phyloP scores from a whole-genome alignment of 306 rosid genomes.

The Dalbergia cochinchinensis region DNA sequence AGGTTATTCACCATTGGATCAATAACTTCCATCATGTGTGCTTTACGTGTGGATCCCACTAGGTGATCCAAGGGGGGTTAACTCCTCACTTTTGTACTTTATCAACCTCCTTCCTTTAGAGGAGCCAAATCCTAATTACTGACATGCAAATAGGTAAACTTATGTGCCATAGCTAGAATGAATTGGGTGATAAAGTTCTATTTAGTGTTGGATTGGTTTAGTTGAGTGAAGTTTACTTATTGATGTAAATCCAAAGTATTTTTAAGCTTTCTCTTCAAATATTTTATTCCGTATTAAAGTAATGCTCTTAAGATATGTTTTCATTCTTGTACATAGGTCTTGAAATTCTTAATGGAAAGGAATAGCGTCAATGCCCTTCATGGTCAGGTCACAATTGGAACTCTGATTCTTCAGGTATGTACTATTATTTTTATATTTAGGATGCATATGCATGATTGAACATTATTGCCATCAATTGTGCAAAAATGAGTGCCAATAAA shows the following conservation, averaged over 20 bases:
- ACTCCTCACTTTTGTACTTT: no score
- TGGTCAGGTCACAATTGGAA: conserved; percentile 95
- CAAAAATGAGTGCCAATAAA: conserved; percentile 37
- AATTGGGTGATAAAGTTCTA: conserved; percentile 8
- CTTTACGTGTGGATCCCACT: no score
- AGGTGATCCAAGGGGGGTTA: no score
- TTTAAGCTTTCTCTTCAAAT: conserved; percentile 18
- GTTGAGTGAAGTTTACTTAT: conserved; percentile 23
- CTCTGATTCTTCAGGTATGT: conserved; percentile 87
- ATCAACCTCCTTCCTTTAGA: no score
- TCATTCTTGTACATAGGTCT: conserved; percentile 65
- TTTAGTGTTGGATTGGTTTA: conserved; percentile 6
- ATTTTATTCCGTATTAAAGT: conserved; percentile 21
- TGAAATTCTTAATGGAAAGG: conserved; percentile 94
- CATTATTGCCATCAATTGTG: conserved; percentile 28
- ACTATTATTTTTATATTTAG: conserved; percentile 2
- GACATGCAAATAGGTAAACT: conserved; percentile 3
- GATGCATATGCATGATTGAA: conserved; percentile 18
- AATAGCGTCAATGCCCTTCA: conserved; percentile 81
- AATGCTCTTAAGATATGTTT: conserved; percentile 28
- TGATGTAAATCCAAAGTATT: conserved; percentile 18
- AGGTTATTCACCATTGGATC: no score
- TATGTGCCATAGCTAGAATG: conserved; percentile 7
- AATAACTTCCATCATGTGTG: no score
- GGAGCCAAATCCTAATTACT: neutral